Conservation (phyloP, 805 yeast genomes). For the Ogataea methanolica region DNA sequence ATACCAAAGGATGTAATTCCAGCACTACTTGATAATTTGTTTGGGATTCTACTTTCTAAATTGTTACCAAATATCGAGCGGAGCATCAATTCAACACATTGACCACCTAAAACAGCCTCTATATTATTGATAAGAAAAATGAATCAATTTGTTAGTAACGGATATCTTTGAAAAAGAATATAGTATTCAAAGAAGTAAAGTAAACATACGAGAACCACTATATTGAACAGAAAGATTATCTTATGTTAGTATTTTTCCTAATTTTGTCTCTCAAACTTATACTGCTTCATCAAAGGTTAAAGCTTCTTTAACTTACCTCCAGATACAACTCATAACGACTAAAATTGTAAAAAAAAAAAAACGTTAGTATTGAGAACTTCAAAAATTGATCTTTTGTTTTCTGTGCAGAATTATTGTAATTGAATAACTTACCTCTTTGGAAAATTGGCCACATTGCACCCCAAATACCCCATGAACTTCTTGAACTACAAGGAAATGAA, state of each 20-base stretch:
- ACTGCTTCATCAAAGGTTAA: too few species aligned
- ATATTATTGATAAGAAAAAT: too few species aligned
- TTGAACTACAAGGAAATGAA: constrained; percentile 76
- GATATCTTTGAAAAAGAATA: too few species aligned
- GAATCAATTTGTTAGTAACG: too few species aligned
- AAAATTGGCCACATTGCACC: constrained; percentile 86
- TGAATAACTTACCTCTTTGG: constrained; percentile 42
- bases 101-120: constrained; percentile 75
- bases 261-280: too few species aligned
- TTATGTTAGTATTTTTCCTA: too few species aligned
- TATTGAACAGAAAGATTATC: too few species aligned
- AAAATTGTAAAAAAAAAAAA: too few species aligned
- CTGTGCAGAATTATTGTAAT: too few species aligned
- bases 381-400: too few species aligned
- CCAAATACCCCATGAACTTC: constrained; percentile 83
- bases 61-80: constrained; percentile 69
- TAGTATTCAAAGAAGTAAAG: too few species aligned
- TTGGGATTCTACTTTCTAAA: constrained; percentile 56
- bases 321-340: constrained; percentile 70
- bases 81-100: constrained; percentile 75
- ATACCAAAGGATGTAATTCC: constrained; percentile 65
- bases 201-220: constrained; percentile 50
- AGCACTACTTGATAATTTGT: constrained; percentile 42
- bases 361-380: too few species aligned
- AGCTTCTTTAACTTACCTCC: constrained; percentile 39